These are phyloP conservation scores for Gossypium trilobum DNA, from an alignment of 441 rosid genomes.

Conservation along the genomic window DNA sequence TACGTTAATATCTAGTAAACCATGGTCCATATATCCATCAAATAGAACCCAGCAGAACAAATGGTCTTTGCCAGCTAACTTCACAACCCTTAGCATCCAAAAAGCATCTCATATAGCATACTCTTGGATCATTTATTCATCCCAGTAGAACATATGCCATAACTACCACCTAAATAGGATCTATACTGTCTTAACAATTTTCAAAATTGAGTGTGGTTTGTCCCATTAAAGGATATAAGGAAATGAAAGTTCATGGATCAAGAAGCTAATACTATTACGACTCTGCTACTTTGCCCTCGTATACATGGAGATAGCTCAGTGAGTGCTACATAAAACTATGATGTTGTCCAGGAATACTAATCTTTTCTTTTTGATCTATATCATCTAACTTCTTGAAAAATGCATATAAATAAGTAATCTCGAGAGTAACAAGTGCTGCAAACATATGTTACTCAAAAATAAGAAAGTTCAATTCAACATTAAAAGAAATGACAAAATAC, in stretches of 20 bases:
- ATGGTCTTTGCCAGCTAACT: not conserved
- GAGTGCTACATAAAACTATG: not conserved
- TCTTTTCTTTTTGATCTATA: not conserved
- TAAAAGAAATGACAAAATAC: not conserved
- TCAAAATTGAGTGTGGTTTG: not conserved
- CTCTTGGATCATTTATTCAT: not conserved
- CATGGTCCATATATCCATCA: not conserved
- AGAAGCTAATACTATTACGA: not conserved
- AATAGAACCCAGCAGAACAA: not conserved
- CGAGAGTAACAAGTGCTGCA: not conserved
- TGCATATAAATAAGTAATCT: not conserved
- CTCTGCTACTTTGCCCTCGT: not conserved
- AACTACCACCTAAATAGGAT: not conserved
- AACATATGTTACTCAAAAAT: not conserved
- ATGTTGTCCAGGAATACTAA: not conserved
- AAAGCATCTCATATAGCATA: not conserved
- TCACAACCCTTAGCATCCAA: not conserved
- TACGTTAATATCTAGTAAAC: not conserved
- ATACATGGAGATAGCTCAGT: not conserved
- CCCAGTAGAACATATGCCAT: not conserved
- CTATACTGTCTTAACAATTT: not conserved
- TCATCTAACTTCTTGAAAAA: not conserved
- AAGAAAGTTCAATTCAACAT: not conserved
- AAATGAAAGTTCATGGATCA: not conserved
- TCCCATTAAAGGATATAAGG: not conserved